Evolutionary conservation across 2,329 filamentous ascomycete genomes (phyloP).

Genomic region (Dactylonectria macrodidyma): DNA sequence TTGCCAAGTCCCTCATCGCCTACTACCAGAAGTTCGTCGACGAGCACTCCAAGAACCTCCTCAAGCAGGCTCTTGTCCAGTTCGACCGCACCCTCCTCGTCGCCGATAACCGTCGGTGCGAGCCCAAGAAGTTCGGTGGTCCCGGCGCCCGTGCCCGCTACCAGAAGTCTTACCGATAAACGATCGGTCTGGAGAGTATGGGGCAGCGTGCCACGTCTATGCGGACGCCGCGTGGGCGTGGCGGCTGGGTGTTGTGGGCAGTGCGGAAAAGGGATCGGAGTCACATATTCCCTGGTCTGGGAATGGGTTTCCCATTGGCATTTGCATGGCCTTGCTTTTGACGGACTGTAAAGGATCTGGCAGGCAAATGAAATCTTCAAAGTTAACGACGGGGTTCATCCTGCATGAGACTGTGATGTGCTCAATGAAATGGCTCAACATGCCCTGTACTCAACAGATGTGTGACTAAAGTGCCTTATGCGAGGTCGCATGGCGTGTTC

Average conservation of each 20-base stretch:
- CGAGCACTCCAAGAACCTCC: constrained; percentile 99
- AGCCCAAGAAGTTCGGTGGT: constrained; percentile 99
- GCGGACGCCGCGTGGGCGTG: constrained; percentile 20
- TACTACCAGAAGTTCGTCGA: constrained; percentile 99
- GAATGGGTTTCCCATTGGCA: constrained; percentile 62
- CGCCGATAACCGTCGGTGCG: constrained; percentile 98
- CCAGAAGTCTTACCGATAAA: constrained; percentile 99
- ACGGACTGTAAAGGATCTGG: constrained; percentile 64
- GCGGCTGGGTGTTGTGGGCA: constrained; percentile 42
- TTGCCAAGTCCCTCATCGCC: constrained; percentile 82
- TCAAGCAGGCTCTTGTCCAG: constrained; percentile 96
- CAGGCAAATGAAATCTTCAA: constrained; percentile 67
- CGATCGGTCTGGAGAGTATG: constrained; percentile 43
- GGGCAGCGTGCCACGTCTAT: constrained; percentile 32
- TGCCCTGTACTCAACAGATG: constrained; percentile 35
- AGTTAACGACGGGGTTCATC: constrained; percentile 51
- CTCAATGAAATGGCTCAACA: constrained; percentile 43
- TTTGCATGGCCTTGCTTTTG: constrained; percentile 68
- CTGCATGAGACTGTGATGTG: constrained; percentile 43
- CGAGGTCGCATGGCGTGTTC: constrained; percentile 9
- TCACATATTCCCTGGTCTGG: constrained; percentile 57
- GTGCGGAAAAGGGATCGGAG: constrained; percentile 55
- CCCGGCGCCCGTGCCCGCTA: constrained; percentile 94
- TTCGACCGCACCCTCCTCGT: constrained; percentile 98
- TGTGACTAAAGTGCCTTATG: constrained; percentile 14